Base-by-base conservation (phyloP, 2,329 filamentous ascomycete species). In the Orbilia quercus region DNA sequence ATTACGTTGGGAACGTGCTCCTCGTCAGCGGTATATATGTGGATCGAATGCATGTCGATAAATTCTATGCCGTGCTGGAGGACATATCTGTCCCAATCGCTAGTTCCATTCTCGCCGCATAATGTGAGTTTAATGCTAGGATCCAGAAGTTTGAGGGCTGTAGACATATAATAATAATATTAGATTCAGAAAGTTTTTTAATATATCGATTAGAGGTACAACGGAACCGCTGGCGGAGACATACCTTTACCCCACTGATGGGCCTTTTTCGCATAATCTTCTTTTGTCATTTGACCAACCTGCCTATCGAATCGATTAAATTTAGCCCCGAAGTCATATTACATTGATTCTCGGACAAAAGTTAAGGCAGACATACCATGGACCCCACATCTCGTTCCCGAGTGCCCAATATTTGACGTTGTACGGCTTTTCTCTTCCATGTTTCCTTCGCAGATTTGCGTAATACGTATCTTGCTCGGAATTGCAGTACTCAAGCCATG, bases 401-500 rank as follows among this genome's bases (percentile, higher is more conserved):
- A 95, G 85, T 1, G 90, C 90, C 91, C 91, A 95, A 83, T 93
- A 94, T 81, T 91, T 92, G 77, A 85, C 86, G 70, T 89, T 88
- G 81, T 94, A 94, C 2, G 91, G 91, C 81, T 92, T 86, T 64
- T 89, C 84, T 31, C 86, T 88, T 9, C 91, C 91, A 80, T 95
- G 89, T 77, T 89, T 84, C 11, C 91, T 85, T 31, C 91, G 87
- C 54, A 93, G 83, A 79, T 94, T 93, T 75, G 91, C 91, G 79
- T 92, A 95, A 83, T 94, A 86, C 7, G 90, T 93, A 80, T 93
- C 86, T 63, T 85, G 84, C n/a, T 85, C 86, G 1, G 88, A 88
- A 81, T 95, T 95, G 83, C 91, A 95, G 82, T 95, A 95, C 79
- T 95, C 91, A 18, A 95, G 83, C 91, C 91, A 95, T 9, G 85